Evolutionary conservation across 2,329 filamentous ascomycete species (phyloP), one percentile per base, ranked within the genome.

Genomic region (Fusarium sambucinum): DNA sequence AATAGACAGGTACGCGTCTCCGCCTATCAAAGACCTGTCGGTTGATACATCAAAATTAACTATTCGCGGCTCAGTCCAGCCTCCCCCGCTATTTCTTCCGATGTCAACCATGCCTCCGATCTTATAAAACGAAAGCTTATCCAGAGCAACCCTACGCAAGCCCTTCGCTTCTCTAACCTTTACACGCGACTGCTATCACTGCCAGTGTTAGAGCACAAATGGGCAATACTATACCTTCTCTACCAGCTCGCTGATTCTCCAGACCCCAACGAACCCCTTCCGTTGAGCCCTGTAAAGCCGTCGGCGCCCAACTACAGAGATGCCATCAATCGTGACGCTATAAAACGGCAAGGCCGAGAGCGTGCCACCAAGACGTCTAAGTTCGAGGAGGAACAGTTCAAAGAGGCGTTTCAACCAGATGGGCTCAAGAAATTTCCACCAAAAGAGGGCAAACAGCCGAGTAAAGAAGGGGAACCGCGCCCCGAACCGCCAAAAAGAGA

Each of bases 191-290:
- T 99, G 19, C 84, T 97, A 27, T 92, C 93, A n/a, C 89, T 97
- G 69, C 94, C 94, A 1, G 94, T 98, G 8, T 85, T 99, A 44
- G 92, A 92, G 74, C 92, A 97, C 79, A 99, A 99, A 86, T 98
- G 94, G 94, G 93, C 92, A 5, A 97, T 99, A 69, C 85, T 99
- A 21, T 96, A 96, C 77, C 89, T 99, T 41, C 87, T 99, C 41
- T 92, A 96, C 77, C 90, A 93, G 73, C 86, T 97, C 47, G 89
- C 92, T 64, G 92, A 94, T 75, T 88, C 87, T 5, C 84, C 86
- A 33, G 83, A 88, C 62, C 85, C 86, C 3, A 82, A 79, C 71
- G 84, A 86, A 55, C 85, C 84, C 42, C 77, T 82, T 13, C 82
- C 82, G n/a, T 71, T 84, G 35, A 83, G 77, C 56, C 82, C 80